phyloP scores from a whole-genome alignment of 1,139 yeast genomes.

The Sugiyamaella novakii region DNA sequence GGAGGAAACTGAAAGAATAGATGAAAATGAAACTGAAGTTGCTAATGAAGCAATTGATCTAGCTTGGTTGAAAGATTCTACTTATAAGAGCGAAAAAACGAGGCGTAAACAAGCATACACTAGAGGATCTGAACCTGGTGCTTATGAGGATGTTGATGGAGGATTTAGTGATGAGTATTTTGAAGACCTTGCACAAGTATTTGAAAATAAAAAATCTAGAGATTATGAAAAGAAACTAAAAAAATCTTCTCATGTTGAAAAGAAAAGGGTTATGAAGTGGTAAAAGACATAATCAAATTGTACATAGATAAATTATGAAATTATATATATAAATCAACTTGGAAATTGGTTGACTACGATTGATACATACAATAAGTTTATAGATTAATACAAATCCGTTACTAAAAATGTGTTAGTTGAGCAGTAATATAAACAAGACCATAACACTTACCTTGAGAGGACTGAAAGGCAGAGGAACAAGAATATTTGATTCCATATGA shows the following conservation, averaged over 20 bases:
- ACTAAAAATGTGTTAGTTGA: constrained; percentile 1
- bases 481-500: constrained; percentile 45
- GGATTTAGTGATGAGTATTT: constrained; percentile 29
- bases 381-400: background rate
- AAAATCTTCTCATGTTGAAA: constrained; percentile 19
- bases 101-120: constrained; percentile 14
- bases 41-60: constrained; percentile 12
- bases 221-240: constrained; percentile 14
- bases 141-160: constrained; percentile 21
- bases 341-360: too few relatives aligned
- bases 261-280: constrained; percentile 19
- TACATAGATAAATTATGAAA: constrained; percentile 8
- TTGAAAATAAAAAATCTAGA: constrained; percentile 18
- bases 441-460: constrained; percentile 38
- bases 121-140: constrained; percentile 25
- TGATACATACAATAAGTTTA: background rate
- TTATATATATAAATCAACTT: background rate
- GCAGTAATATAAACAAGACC: too few relatives aligned
- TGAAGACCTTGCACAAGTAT: constrained; percentile 28
- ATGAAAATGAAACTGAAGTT: constrained; percentile 9
- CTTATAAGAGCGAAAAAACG: constrained; percentile 14
- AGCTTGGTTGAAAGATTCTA: constrained; percentile 12
- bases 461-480: constrained; percentile 46
- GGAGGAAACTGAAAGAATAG: background rate
- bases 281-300: background rate